Evolutionary conservation across 768 basidiomycete genomes (phyloP).

Genomic region (Pisolithus marmoratus): DNA sequence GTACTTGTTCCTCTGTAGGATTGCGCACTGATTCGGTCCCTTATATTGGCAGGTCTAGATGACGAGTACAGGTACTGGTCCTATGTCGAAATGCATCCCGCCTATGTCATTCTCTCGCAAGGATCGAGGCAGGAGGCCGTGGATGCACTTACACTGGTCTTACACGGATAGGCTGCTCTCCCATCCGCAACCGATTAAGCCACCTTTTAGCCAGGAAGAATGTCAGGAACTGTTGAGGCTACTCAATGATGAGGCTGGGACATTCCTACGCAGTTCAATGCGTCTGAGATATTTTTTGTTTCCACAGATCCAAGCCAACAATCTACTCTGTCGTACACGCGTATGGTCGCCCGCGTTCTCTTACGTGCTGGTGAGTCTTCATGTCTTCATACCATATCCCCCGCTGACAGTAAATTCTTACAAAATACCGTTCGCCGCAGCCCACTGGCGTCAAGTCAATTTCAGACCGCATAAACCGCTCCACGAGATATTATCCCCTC

Average conservation of each 20-base stretch:
- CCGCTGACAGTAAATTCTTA: too few relatives aligned
- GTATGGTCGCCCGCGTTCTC: slow-evolving; percentile 63
- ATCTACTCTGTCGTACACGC: slow-evolving; percentile 44
- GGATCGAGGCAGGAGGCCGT: slow-evolving; percentile 62
- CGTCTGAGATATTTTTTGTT: slow-evolving; percentile 1
- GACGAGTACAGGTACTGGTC: slow-evolving; percentile 79
- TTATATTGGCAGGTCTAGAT: slow-evolving; percentile 50
- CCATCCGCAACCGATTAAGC: slow-evolving; percentile 45
- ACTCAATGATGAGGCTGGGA: slow-evolving; percentile 31
- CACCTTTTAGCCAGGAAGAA: slow-evolving; percentile 73
- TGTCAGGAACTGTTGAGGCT: slow-evolving; percentile 68
- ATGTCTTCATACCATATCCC: slow-evolving; percentile 19
- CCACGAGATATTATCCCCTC: slow-evolving; percentile 40
- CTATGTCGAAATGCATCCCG: slow-evolving; percentile 75
- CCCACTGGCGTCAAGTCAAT: slow-evolving; percentile 64
- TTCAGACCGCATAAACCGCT: slow-evolving; percentile 67
- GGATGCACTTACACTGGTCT: slow-evolving; percentile 73
- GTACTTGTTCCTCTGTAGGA: not conserved
- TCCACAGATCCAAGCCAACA: slow-evolving; percentile 15
- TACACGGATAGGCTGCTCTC: slow-evolving; percentile 75
- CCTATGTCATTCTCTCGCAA: slow-evolving; percentile 53
- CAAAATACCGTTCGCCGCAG: slow-evolving; percentile 15
- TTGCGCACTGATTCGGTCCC: not conserved
- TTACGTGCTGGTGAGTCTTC: slow-evolving; percentile 61
- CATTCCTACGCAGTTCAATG: not conserved